phyloP scores from a whole-genome alignment of 2,329 filamentous ascomycete genomes.

The Pyrenophora graminea region DNA sequence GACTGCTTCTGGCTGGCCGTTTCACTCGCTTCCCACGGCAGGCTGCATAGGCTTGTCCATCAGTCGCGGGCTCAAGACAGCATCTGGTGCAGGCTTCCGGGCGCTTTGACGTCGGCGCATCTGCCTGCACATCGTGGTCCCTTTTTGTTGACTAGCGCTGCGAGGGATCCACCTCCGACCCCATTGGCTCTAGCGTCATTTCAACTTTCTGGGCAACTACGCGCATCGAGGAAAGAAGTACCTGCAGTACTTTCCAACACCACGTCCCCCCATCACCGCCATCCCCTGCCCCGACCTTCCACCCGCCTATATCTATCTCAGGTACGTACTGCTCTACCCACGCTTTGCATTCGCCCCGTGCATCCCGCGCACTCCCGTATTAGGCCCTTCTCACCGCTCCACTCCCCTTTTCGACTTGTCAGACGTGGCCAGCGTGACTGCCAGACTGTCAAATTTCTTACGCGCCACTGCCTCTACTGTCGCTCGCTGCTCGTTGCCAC shows the following conservation, averaged over 20 bases:
- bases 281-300: slow-evolving; percentile 33
- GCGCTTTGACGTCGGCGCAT: slow-evolving; percentile 26
- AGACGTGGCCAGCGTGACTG: slow-evolving; percentile 38
- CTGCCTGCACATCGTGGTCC: slow-evolving; percentile 23
- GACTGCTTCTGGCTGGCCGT: slow-evolving; percentile 28
- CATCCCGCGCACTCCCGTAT: slow-evolving; percentile 27
- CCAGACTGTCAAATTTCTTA: slow-evolving; percentile 28
- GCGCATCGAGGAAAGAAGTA: slow-evolving; percentile 46
- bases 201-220: slow-evolving; percentile 35
- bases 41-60: slow-evolving; percentile 10
- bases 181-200: slow-evolving; percentile 31
- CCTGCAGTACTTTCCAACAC: slow-evolving; percentile 40
- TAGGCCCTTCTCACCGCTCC: slow-evolving; percentile 35
- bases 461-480: slow-evolving; percentile 22
- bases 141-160: slow-evolving; percentile 15
- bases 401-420: slow-evolving; percentile 42
- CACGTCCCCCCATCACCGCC: slow-evolving; percentile 35
- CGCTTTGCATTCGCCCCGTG: slow-evolving; percentile 19
- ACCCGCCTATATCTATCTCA: slow-evolving; percentile 28
- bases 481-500: slow-evolving; percentile 12
- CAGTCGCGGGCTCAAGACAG: slow-evolving; percentile 2
- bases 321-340: slow-evolving; percentile 36
- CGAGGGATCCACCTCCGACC: slow-evolving; percentile 28
- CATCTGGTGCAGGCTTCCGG: slow-evolving; percentile 8
- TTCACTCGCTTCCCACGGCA: not conserved